Base-by-base conservation (phyloP, 192 early-diverging fungal genomes). In the Backusella tarrabulga region DNA sequence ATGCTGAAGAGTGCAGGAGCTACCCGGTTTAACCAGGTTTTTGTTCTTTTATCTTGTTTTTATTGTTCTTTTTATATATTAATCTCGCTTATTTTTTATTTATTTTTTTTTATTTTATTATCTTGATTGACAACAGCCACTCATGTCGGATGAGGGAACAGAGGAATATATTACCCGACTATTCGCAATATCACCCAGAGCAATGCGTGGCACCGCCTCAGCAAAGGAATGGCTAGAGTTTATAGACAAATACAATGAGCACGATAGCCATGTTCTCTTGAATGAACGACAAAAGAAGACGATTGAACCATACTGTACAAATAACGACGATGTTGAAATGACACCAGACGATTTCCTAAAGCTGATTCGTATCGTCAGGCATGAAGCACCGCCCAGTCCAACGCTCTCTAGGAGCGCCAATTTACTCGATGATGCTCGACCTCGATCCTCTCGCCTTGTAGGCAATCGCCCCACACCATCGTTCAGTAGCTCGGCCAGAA, bases 241-340 rank as follows among this genome's bases (percentile, higher is more conserved):
- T 9, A 81, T 85, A 52, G 79, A 80, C 11, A 32, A 66, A 15
- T 85, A 74, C 32, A 79, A 85, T 41, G 19, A 56, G 11, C 73
- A 83, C 12, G 68, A 83, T 21, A 23, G 67, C 0, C 60, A 72
- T 12, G 70, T 68, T 1, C 35, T 85, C 7, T 63, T 85, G 19
- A 83, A 77, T 6, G 70, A 80, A 26, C 77, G 74, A 42, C 77
- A 80, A 67, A 76, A 76, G 21, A 73, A 42, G 34, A 75, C 75
- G 26, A 79, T 85, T 71, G 73, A 76, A 56, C 73, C 77, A 1
- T 85, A 78, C 12, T 77, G 73, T n/a, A 34, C 68, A 29, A 32
- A 38, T 29, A 83, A 80, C 67, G 74, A 82, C 35, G 84, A 85
- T 40, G 68, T 85, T 71, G 84, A 85, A 68, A 77, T 85, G 75